These are phyloP conservation scores for Comarum palustre DNA, from an alignment of 306 rosid genomes.

Conservation along the genomic window DNA sequence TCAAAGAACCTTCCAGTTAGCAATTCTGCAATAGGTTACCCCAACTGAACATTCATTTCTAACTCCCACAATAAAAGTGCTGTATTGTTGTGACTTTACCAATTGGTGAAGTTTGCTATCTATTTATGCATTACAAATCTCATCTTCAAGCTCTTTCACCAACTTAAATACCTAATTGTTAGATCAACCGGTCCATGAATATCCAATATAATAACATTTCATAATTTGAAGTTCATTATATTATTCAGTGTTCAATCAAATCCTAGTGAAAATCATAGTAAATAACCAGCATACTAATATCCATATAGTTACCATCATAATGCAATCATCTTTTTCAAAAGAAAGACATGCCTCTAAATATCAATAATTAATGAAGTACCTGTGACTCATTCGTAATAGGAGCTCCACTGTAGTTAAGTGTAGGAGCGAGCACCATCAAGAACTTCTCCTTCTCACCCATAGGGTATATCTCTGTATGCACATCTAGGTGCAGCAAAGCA, in stretches of 20 bases:
- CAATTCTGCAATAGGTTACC: neutral
- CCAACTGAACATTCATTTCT: neutral
- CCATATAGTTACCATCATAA: neutral
- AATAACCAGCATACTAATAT: too few species aligned
- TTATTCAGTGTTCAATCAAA: neutral
- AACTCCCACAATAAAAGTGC: neutral
- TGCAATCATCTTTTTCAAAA: neutral
- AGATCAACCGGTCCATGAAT: neutral
- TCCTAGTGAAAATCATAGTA: neutral
- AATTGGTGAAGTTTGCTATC: neutral
- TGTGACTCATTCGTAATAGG: slow-evolving; percentile 29
- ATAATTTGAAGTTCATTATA: neutral
- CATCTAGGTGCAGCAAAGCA: slow-evolving; percentile 62
- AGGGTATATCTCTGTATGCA: slow-evolving; percentile 81
- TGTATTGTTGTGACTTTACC: neutral
- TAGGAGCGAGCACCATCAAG: slow-evolving; percentile 67
- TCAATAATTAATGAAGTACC: slow-evolving; percentile 38
- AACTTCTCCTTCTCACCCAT: slow-evolving; percentile 54
- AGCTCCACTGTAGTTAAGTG: slow-evolving; percentile 52
- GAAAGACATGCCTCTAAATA: slow-evolving; percentile 6
- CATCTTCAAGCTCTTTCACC: neutral
- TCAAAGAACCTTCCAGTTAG: neutral
- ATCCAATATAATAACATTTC: neutral
- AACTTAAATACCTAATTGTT: neutral
- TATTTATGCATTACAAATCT: neutral